Evolutionary conservation across 345 rosid species (phyloP).

Genomic region (Hibiscus trionum): DNA sequence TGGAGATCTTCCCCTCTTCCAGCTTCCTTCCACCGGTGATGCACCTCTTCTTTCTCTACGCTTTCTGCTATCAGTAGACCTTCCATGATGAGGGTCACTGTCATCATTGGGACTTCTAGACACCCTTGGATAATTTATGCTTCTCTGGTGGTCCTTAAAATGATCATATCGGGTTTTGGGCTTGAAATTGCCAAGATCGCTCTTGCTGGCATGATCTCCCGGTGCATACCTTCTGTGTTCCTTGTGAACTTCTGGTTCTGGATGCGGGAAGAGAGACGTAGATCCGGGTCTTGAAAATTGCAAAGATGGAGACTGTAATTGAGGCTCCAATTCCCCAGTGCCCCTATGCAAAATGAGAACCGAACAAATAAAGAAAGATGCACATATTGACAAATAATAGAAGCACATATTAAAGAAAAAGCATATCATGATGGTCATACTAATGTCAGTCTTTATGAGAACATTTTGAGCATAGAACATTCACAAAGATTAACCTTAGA

Average conservation of each 20-base stretch:
- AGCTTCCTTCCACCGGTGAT: not conserved
- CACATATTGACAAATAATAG: too few species aligned
- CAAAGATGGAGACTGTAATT: not conserved
- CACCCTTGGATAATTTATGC: not conserved
- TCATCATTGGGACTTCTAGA: not conserved
- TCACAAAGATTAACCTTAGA: too few species aligned
- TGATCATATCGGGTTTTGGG: not conserved
- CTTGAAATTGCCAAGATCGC: not conserved
- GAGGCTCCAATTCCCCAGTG: not conserved
- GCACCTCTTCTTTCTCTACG: not conserved
- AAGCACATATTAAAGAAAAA: too few species aligned
- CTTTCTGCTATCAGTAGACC: not conserved
- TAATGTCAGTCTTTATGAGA: not conserved
- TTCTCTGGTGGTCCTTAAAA: not conserved
- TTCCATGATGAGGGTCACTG: not conserved
- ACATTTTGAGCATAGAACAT: not conserved
- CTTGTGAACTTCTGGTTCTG: not conserved
- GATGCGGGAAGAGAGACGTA: not conserved
- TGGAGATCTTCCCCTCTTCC: conserved; percentile 3
- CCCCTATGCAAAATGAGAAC: not conserved
- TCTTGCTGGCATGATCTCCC: not conserved
- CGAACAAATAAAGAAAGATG: too few species aligned
- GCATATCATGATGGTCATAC: not conserved
- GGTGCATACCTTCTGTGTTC: not conserved
- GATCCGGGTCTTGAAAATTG: not conserved